Base-by-base conservation (phyloP, 768 basidiomycete species). In the Rhodosporidiobolus sp. region DNA sequence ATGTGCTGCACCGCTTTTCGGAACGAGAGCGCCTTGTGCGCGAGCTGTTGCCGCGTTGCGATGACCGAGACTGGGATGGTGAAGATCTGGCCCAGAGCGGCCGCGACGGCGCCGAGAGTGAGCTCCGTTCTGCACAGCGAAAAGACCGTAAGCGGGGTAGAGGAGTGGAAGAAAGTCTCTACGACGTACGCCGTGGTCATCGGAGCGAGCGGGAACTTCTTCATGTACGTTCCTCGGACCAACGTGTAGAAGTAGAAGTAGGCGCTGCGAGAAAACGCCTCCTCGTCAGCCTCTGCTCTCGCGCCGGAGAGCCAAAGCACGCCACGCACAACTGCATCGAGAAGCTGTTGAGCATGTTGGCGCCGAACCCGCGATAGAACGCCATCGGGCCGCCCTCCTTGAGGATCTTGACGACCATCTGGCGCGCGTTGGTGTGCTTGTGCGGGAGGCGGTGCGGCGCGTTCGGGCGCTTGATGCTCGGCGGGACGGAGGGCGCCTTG, bases 171-270 rank as follows among this genome's bases (percentile, higher is more conserved):
- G 32, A 26, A 17, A 45, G 22, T 5, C 7, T 7, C n/a, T 7
- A 43, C 7, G 19, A 58, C 78, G n/a, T 28, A 79, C 78, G 75
- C 70, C 4, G 78, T 79, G 55, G 66, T 74, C 63, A 79, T 65
- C 5, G 65, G 46, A 85, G 87, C 16, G 89, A 92, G 10, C 88
- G 66, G 75, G 59, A 92, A 82, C 26, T 91, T 86, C 78, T 87
- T 88, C 77, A 90, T 86, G 82, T 94, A 94, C 9, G 90, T 85
- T 30, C 85, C 87, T 75, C 96, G 87, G 34, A 98, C 90, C 81
- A 93, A 85, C 30, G 94, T 90, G 81, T 98, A 97, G 84, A 96
- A 98, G 86, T 95, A 98, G 85, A 99, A 99, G 83, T 99, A 99
- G 34, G 96, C 95, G 79, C 75, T 77, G 63, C 70, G 53, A 45